A percentile compares a stretch with the other conserved stretches of the same genome.
phyloP scores from a whole-genome alignment of 345 rosid species.

The Noccaea bulbosa region DNA sequence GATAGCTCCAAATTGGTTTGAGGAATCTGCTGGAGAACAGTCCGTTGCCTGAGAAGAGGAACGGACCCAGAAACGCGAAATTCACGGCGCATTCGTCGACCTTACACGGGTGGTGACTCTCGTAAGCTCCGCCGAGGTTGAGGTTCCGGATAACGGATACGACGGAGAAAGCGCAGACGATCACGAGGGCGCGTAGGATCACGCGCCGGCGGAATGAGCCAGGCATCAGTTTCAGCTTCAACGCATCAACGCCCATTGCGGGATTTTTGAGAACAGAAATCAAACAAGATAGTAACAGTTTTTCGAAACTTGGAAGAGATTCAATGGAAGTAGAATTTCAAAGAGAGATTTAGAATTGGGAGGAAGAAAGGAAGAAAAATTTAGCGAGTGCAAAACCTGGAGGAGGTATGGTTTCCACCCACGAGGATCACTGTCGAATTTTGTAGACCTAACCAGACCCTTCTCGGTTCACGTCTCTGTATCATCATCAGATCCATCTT shows the following conservation, averaged over 20 bases:
- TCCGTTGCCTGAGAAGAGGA: conserved; percentile 38
- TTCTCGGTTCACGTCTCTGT: conserved; percentile 53
- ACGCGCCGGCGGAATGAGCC: conserved; percentile 64
- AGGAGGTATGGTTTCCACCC: conserved; percentile 99
- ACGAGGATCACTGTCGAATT: conserved; percentile 83
- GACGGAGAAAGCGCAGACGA: conserved; percentile 58
- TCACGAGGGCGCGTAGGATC: conserved; percentile 61
- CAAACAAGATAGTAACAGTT: conserved; percentile 22
- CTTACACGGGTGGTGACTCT: conserved; percentile 37
- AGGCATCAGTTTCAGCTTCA: conserved; percentile 50
- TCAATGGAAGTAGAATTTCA: conserved; percentile 28
- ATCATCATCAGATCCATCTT: conserved; percentile 53
- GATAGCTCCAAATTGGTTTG: conserved; percentile 55
- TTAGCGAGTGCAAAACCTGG: conserved; percentile 97
- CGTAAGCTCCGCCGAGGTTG: conserved; percentile 47
- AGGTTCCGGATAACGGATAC: conserved; percentile 58
- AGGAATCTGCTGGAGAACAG: conserved; percentile 46
- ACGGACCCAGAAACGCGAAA: conserved; percentile 43
- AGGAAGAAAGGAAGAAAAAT: not conserved
- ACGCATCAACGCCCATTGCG: conserved; percentile 59
- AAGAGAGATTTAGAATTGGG: conserved; percentile 37
- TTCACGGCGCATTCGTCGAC: conserved; percentile 51
- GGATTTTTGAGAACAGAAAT: not conserved
- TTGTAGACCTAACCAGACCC: conserved; percentile 76
- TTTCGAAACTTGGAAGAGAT: not conserved